These are phyloP conservation scores for Blepharisma undulans DNA, from an alignment of 169 alveolate species.

Conservation along the genomic window DNA sequence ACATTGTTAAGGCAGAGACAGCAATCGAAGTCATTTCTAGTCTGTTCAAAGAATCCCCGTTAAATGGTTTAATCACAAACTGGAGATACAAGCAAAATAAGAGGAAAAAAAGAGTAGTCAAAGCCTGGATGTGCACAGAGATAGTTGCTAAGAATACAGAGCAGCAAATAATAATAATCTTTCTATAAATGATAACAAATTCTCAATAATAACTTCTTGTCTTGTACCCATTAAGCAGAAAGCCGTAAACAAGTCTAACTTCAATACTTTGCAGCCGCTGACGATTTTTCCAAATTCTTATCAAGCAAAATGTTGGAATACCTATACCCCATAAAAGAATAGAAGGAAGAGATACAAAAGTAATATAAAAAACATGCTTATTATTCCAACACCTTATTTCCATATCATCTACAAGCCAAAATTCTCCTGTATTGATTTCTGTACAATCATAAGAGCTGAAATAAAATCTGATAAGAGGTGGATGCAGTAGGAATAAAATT, in stretches of 20 bases:
- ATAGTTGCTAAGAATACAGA: slow-evolving; percentile 44
- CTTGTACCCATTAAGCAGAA: slow-evolving; percentile 53
- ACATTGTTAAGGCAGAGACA: slow-evolving; percentile 1
- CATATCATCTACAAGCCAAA: background rate
- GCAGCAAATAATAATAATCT: slow-evolving; percentile 43
- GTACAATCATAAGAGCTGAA: background rate
- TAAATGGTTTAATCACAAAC: background rate
- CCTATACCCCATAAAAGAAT: slow-evolving; percentile 34
- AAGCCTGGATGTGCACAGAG: slow-evolving; percentile 53
- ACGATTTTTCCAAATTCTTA: background rate
- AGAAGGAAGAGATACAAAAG: slow-evolving; percentile 4
- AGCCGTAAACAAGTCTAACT: slow-evolving; percentile 46
- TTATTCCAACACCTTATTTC: slow-evolving; percentile 26
- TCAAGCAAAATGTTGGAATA: background rate
- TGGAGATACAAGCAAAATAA: background rate
- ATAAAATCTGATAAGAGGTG: background rate
- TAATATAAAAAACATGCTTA: background rate
- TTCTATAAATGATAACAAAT: slow-evolving; percentile 50
- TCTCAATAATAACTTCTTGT: slow-evolving; percentile 52
- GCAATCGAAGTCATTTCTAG: background rate
- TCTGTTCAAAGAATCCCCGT: background rate
- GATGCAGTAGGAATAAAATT: slow-evolving; percentile 20
- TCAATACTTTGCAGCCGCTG: background rate
- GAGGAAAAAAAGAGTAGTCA: slow-evolving; percentile 25
- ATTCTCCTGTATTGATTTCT: background rate